Evolutionary conservation across 1,139 yeast genomes (phyloP), one percentile per base, ranked within the genome.

Genomic region (Kurtzmaniella quercitrusa): DNA sequence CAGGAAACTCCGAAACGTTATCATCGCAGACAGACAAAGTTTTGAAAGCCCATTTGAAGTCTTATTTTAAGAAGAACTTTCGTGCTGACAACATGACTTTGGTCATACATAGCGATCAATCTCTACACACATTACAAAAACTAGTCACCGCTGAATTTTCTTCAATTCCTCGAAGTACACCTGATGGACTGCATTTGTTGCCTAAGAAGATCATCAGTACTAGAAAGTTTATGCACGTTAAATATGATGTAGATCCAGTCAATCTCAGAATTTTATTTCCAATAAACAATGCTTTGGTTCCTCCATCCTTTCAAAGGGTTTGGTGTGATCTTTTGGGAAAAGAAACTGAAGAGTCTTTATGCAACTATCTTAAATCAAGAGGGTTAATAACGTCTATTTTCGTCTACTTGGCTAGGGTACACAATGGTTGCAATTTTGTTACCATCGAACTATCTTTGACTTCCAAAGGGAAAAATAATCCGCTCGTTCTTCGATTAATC

Each of bases 301-400:
- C 37, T 7, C 42, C 41, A 11, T 47, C 69, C 19, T 70, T 65
- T 40, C 60, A 64, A 21, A 60, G 60, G 14, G 59, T 72, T 5
- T 82, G 86, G 85, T 68, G 81, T 44, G 75, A 75, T 43, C 42
- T 82, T 0, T 59, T 83, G 38, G 91, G 91, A 0, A 84, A 80
- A 54, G 91, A 85, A 59, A 60, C 66, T 1, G 45, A 52, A 2
- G 73, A 73, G 0, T 77, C 88, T 0, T 60, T 70, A 33, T 69
- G 68, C 51, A 57, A 63, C 41, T 60, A 49, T 44, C 60, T 74
- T 17, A 43, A 48, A 15, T 39, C 42, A 36, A 42, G 44, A 14
- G 52, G 64, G 15, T 66, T 61, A 44, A 60, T 72, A 5, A 58
- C 65, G 1, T 57, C 61, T 1, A 56, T 77, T 2, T 53, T 54